phyloP scores from a whole-genome alignment of 2,329 filamentous ascomycete species.

The Aspergillus caelatus region DNA sequence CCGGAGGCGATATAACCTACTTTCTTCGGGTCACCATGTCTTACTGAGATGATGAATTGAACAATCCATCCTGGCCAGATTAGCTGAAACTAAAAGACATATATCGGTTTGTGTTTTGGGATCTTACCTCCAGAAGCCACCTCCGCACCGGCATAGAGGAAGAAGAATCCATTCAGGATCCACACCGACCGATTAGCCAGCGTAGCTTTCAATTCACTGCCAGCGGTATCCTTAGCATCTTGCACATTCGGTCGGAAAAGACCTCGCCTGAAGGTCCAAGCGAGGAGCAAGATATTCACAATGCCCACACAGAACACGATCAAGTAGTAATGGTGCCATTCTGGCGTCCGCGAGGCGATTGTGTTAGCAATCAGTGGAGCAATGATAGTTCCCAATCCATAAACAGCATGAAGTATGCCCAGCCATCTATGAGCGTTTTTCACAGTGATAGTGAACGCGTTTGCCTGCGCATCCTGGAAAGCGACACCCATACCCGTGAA shows the following conservation, averaged over 20 bases:
- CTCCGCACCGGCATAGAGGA: constrained; percentile 28
- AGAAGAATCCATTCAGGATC: constrained; percentile 29
- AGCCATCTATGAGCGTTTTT: constrained; percentile 27
- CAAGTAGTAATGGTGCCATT: constrained; percentile 28
- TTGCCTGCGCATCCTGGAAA: constrained; percentile 27
- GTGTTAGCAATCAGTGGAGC: constrained; percentile 27
- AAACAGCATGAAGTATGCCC: constrained; percentile 26
- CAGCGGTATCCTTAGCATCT: constrained; percentile 23
- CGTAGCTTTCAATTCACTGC: constrained; percentile 22
- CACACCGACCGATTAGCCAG: constrained; percentile 23
- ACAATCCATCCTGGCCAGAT: constrained; percentile 25
- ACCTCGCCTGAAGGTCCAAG: constrained; percentile 24
- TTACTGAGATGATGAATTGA: constrained; percentile 26
- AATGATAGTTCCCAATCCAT: constrained; percentile 25
- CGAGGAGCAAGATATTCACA: constrained; percentile 17
- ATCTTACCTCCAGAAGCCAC: constrained; percentile 26
- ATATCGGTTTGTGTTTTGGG: background rate
- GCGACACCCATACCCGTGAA: constrained; percentile 27
- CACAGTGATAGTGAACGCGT: constrained; percentile 26
- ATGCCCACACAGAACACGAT: constrained; percentile 19
- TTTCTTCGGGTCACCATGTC: constrained; percentile 25
- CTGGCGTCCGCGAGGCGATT: constrained; percentile 23
- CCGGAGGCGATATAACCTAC: constrained; percentile 28
- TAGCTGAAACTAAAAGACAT: background rate
- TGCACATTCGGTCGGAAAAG: constrained; percentile 25